Evolutionary conservation across 352 stramenopile genomes (phyloP).

Genomic region (Plasmopara halstedii): DNA sequence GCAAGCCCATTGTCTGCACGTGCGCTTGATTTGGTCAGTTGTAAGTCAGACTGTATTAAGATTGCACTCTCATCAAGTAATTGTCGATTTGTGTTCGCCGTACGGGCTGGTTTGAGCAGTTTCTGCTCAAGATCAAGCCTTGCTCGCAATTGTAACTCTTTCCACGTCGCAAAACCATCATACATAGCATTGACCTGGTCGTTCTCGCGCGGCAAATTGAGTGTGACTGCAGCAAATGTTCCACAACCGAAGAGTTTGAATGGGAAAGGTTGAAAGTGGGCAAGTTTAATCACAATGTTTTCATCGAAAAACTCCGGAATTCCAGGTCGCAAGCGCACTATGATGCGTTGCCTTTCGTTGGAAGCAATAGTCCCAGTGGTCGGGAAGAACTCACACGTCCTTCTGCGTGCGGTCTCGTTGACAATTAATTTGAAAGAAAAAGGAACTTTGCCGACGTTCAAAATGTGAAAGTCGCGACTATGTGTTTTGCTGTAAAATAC

Average conservation of each 20-base stretch:
- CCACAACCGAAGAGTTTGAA: slow-evolving; percentile 85
- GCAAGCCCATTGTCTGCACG: slow-evolving; percentile 14
- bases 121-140: slow-evolving; percentile 32
- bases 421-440: slow-evolving; percentile 75
- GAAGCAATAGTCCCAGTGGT: slow-evolving; percentile 77
- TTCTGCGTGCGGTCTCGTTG: slow-evolving; percentile 30
- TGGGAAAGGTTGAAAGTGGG: slow-evolving; percentile 90
- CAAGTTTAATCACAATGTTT: slow-evolving; percentile 87
- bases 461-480: slow-evolving; percentile 88
- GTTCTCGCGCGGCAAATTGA: slow-evolving; percentile 82
- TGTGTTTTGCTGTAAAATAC: slow-evolving; percentile 91
- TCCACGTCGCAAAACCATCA: slow-evolving; percentile 60
- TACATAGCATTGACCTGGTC: slow-evolving; percentile 48
- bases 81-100: slow-evolving; percentile 11
- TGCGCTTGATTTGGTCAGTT: slow-evolving; percentile 41
- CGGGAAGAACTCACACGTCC: slow-evolving; percentile 71
- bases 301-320: slow-evolving; percentile 86
- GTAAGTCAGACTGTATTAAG: slow-evolving; percentile 36
- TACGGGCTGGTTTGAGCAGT: slow-evolving; percentile 8
- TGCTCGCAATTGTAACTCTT: slow-evolving; percentile 58
- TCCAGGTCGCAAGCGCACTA: slow-evolving; percentile 81
- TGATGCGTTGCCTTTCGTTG: slow-evolving; percentile 85
- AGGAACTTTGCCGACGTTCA: slow-evolving; percentile 90
- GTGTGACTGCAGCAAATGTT: slow-evolving; percentile 86
- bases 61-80: slow-evolving; percentile 3